Base-by-base conservation (phyloP, 2,329 filamentous ascomycete species). In the Trichoderma pleuroti region DNA sequence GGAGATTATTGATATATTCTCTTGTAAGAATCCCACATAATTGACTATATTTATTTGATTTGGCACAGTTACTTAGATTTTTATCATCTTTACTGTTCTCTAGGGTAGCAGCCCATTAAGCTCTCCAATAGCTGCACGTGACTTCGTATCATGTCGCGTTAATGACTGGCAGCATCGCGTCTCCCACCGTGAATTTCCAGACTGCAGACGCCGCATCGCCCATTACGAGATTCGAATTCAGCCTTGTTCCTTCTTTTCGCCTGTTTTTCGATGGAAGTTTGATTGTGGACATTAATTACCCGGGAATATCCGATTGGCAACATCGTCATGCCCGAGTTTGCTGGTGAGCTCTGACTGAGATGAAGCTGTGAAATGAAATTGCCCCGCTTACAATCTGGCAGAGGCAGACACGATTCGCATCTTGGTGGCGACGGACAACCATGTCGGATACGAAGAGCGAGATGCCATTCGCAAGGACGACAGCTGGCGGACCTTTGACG, bases 391-490 rank as follows among this genome's bases (percentile, higher is more conserved):
- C 57, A 26, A 52, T 30, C 11, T 21, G 28, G 28, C 36, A 86
- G 86, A 84, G 69, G 82, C 92, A 75, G 93, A 99, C 82, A 97
- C 93, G 0, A 98, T 99, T 77, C 93, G 93, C 74, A 96, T 99
- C 74, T 90, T 99, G 46, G 87, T 99, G 72, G 91, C 96, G 49
- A 98, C 95, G 18, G 96, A 99, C 80, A 98, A 97, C 76, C 96
- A 99, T 91, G 96, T 99, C 72, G 96, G 96, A 66, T 98, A 94
- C 81, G 93, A 93, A 78, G 96, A 99, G 82, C 91, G 94, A 76
- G 94, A 99, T 80, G 89, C 93, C 1, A 92, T 96, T 72, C 93
- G 96, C n/a, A 95, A 94, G 74, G 93, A 98, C 79, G 96, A 99
- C 80, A 98, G 94, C 82, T 98, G 95, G 94, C 92, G 90, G 78